Evolutionary conservation across 495 filamentous ascomycete species (phyloP).

Genomic region (Corynascus novoguineensis): DNA sequence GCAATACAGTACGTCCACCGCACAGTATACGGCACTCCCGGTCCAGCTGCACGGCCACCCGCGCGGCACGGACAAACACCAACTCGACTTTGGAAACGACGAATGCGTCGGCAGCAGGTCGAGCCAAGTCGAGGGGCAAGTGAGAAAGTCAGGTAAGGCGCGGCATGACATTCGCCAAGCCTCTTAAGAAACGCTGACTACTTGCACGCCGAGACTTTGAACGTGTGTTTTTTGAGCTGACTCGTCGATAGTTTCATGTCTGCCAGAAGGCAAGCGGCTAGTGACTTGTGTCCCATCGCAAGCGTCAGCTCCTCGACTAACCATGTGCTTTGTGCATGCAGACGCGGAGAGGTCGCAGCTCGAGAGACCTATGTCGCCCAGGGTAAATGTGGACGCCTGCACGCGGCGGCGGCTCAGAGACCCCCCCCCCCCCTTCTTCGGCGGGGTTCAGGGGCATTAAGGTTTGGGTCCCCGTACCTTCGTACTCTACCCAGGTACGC

Average conservation of each 20-base stretch:
- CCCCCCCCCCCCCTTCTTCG: too few relatives aligned
- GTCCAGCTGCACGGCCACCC: conserved; percentile 9
- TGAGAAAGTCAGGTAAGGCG: too few relatives aligned
- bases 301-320: background rate
- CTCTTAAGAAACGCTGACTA: background rate
- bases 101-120: conserved; percentile 8
- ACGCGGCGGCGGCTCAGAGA: background rate
- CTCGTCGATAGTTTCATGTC: background rate
- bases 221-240: background rate
- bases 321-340: conserved; percentile 6
- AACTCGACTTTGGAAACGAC: background rate
- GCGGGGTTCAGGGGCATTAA: background rate
- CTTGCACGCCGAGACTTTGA: background rate
- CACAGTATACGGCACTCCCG: background rate
- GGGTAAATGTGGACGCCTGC: conserved; percentile 1
- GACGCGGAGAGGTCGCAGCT: conserved; percentile 3
- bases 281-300: background rate
- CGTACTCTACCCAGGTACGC: too few relatives aligned
- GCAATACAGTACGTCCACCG: too few relatives aligned
- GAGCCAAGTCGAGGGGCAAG: background rate
- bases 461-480: conserved; percentile 6
- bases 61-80: conserved; percentile 7
- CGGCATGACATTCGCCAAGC: background rate
- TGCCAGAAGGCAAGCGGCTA: background rate
- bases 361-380: conserved; percentile 2